A percentile compares a stretch with the other conserved stretches of the same genome.
phyloP scores from a whole-genome alignment of 2,329 filamentous ascomycete genomes.

The Arthrobotrys megalospora region DNA sequence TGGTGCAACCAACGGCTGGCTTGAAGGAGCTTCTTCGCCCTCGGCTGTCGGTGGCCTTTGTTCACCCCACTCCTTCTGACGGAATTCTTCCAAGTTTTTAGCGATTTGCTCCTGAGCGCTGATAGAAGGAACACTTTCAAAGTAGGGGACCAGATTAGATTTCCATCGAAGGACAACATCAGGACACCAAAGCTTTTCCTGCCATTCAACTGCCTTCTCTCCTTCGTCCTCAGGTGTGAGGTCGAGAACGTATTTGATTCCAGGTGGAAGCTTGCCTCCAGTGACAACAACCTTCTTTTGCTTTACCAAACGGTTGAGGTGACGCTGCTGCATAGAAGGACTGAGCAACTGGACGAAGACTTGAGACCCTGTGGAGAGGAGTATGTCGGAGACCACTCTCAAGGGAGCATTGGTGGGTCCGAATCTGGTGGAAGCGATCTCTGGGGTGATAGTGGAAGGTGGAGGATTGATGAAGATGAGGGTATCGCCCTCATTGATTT shows the following conservation, averaged over 20 bases:
- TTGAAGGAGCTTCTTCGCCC: background rate
- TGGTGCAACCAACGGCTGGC: background rate
- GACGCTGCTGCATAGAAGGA: conserved; percentile 64
- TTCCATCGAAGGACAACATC: conserved; percentile 74
- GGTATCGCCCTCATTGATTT: conserved; percentile 64
- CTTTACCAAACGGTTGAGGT: conserved; percentile 58
- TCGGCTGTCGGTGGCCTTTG: conserved; percentile 12
- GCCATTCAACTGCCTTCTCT: conserved; percentile 75
- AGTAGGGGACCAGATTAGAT: conserved; percentile 64
- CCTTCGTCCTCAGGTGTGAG: conserved; percentile 76
- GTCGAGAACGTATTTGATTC: conserved; percentile 75
- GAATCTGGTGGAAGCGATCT: conserved; percentile 41
- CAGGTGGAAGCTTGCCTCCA: conserved; percentile 65
- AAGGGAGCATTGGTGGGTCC: conserved; percentile 65
- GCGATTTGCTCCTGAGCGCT: conserved; percentile 17
- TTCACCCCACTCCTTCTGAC: conserved; percentile 38
- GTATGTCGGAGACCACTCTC: conserved; percentile 70
- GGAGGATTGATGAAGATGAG: conserved; percentile 63
- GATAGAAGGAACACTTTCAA: conserved; percentile 9
- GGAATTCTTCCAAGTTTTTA: conserved; percentile 43
- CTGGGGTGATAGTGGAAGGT: conserved; percentile 38
- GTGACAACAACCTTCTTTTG: conserved; percentile 65
- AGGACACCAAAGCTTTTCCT: conserved; percentile 75
- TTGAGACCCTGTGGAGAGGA: conserved; percentile 70
- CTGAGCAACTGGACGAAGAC: conserved; percentile 70